Percentiles rank a stretch among this genome's conserved stretches.
These are phyloP conservation scores for Macrocybe sp. DNA, from an alignment of 1,284 basidiomycete species.

Conservation along the genomic window DNA sequence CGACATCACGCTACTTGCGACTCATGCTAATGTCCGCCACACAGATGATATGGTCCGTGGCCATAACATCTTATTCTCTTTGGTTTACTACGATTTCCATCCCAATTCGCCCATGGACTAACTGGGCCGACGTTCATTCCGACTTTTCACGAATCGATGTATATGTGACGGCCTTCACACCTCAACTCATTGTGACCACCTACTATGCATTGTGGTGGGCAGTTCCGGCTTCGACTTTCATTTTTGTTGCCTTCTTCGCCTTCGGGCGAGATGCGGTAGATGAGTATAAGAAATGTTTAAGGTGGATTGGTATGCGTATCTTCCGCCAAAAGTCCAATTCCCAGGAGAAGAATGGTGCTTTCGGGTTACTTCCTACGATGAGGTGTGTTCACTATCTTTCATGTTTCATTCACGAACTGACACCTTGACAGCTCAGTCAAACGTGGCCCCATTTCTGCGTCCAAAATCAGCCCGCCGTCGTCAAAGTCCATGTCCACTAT, in stretches of 20 bases:
- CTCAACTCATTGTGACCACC: not conserved
- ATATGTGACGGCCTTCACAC: constrained; percentile 5
- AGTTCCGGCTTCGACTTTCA: constrained; percentile 10
- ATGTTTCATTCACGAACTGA: not conserved
- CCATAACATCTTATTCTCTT: too few species aligned
- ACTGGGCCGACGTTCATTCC: too few species aligned
- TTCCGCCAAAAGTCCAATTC: constrained; percentile 4
- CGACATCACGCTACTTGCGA: too few species aligned
- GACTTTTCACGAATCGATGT: constrained; percentile 7
- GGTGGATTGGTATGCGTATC: constrained; percentile 9
- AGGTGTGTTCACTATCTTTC: not conserved
- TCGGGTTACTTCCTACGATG: not conserved
- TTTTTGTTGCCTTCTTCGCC: constrained; percentile 18
- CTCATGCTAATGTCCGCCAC: too few species aligned
- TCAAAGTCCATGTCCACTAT: not conserved
- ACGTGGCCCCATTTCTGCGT: not conserved
- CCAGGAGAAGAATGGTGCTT: not conserved
- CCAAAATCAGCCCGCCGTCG: not conserved
- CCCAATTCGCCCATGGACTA: too few species aligned
- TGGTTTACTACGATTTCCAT: too few species aligned
- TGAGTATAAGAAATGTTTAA: constrained; percentile 13
- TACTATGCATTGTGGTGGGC: constrained; percentile 17
- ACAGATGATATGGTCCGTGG: too few species aligned
- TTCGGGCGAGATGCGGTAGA: constrained; percentile 17
- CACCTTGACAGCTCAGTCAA: not conserved